A percentile compares a stretch with the other conserved stretches of the same genome.
Evolutionary conservation across 2,329 filamentous ascomycete species (phyloP).

Genomic region (Myrmaecium sp.): DNA sequence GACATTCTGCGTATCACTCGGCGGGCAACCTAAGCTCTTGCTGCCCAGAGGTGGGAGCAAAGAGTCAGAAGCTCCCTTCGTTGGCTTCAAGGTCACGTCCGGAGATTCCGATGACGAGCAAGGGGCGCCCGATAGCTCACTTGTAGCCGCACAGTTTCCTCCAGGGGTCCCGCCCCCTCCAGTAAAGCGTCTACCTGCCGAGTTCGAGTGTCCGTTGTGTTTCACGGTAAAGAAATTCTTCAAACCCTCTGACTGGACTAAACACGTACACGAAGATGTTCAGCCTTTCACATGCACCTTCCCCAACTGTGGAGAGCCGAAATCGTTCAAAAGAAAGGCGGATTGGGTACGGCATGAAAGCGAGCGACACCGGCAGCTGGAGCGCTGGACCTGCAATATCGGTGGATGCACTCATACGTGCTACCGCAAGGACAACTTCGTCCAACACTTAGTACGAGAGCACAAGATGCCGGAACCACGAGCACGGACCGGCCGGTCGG

Average conservation of each 20-base stretch:
- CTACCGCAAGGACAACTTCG: constrained; percentile 80
- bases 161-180: constrained; percentile 68
- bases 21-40: constrained; percentile 47
- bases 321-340: constrained; percentile 88
- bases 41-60: constrained; percentile 43
- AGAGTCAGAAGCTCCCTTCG: constrained; percentile 38
- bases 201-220: constrained; percentile 81
- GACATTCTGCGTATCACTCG: constrained; percentile 46
- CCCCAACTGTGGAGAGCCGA: constrained; percentile 63
- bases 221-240: constrained; percentile 71
- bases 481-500: constrained; percentile 44
- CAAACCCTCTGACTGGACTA: constrained; percentile 93
- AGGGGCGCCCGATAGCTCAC: constrained; percentile 49
- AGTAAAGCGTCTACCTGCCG: constrained; percentile 57
- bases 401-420: constrained; percentile 68
- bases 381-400: constrained; percentile 79
- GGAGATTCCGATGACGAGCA: constrained; percentile 47
- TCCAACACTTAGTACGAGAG: constrained; percentile 81
- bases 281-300: constrained; percentile 91
- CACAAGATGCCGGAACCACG: constrained; percentile 77
- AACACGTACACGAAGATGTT: constrained; percentile 87
- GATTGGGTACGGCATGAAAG: constrained; percentile 94
- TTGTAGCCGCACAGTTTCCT: constrained; percentile 61
- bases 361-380: constrained; percentile 73
- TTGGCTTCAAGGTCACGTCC: constrained; percentile 38